Percentiles rank a stretch among this genome's conserved stretches.
phyloP scores from a whole-genome alignment of 306 rosid genomes.

The Carpinus viminea region DNA sequence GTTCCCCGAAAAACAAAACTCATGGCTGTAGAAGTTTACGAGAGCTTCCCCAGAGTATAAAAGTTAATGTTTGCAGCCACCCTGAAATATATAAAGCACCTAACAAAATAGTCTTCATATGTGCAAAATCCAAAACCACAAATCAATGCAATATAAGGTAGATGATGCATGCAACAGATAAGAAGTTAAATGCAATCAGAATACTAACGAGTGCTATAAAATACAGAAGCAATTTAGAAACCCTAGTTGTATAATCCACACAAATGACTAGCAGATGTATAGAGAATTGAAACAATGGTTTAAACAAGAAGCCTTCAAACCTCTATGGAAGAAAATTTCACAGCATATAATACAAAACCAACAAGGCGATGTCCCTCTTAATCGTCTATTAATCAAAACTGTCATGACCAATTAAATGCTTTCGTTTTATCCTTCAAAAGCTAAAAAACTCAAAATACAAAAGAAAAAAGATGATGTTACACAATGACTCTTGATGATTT shows the following conservation, averaged over 20 bases:
- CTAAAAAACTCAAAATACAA: not conserved
- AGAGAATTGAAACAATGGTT: not conserved
- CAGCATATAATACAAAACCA: not conserved
- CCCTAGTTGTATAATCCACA: not conserved
- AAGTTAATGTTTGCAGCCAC: slow-evolving; percentile 5
- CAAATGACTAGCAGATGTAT: not conserved
- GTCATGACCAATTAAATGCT: not conserved
- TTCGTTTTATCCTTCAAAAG: not conserved
- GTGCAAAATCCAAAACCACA: not conserved
- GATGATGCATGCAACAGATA: not conserved
- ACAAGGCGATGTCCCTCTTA: not conserved
- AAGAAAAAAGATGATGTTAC: not conserved
- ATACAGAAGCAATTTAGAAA: not conserved
- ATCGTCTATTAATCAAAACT: not conserved
- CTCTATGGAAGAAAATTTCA: not conserved
- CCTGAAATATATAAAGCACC: not conserved
- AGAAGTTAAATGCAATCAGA: not conserved
- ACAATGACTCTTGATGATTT: not conserved
- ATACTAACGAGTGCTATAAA: not conserved
- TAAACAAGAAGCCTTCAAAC: not conserved
- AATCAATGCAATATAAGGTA: not conserved
- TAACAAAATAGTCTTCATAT: not conserved
- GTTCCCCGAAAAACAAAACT: slow-evolving; percentile 92
- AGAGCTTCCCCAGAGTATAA: slow-evolving; percentile 14
- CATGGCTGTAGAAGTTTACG: slow-evolving; percentile 46